phyloP scores from a whole-genome alignment of 768 basidiomycete species.

The Tephrocybe rancida region DNA sequence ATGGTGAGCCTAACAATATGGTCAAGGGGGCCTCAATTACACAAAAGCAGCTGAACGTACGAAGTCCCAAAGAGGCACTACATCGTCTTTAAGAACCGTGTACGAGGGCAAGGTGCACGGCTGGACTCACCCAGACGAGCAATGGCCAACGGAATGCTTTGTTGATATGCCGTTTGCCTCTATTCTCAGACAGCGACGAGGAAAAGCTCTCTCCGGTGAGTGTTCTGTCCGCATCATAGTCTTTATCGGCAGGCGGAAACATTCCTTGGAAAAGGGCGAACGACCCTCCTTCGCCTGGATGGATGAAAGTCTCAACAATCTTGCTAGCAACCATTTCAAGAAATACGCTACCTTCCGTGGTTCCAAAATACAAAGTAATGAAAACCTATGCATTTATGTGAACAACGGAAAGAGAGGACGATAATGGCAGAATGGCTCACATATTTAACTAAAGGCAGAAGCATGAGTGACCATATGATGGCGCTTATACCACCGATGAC shows the following conservation, averaged over 20 bases:
- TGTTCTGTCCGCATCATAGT: constrained; percentile 52
- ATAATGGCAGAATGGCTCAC: constrained; percentile 31
- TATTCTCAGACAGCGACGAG: constrained; percentile 8
- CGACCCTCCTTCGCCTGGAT: constrained; percentile 64
- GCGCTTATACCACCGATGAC: constrained; percentile 64
- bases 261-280: constrained; percentile 68
- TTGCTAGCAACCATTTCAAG: not conserved
- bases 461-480: constrained; percentile 65
- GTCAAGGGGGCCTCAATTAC: not conserved
- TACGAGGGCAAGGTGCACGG: constrained; percentile 17
- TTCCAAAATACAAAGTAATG: constrained; percentile 50
- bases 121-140: constrained; percentile 51
- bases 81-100: not conserved
- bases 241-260: constrained; percentile 49
- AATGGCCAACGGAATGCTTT: constrained; percentile 48
- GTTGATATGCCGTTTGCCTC: constrained; percentile 24
- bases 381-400: constrained; percentile 29
- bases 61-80: constrained; percentile 62
- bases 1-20: constrained; percentile 48
- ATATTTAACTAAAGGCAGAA: constrained; percentile 67
- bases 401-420: not conserved
- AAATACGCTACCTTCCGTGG: constrained; percentile 44
- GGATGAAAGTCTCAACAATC: not conserved
- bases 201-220: constrained; percentile 49
- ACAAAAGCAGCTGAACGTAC: constrained; percentile 22